Percentiles rank a stretch among this genome's conserved stretches.
Conservation (phyloP, 495 filamentous ascomycete species). For the Barbatosphaeria neglecta region DNA sequence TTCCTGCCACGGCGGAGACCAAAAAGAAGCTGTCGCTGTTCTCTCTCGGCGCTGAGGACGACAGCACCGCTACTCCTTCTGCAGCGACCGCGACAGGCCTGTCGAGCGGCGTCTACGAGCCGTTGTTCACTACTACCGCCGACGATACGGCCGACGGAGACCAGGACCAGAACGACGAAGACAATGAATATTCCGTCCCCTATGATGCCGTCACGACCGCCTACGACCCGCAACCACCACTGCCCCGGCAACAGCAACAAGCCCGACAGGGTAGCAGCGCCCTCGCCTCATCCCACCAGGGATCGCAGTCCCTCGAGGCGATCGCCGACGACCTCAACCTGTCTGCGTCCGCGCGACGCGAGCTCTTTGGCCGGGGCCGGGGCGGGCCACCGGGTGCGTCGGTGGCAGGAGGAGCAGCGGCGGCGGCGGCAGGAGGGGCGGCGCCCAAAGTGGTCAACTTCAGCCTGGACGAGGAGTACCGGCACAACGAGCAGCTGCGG, state of each 20-base stretch:
- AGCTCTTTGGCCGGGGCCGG: conserved; percentile 63
- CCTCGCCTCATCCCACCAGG: conserved; percentile 1
- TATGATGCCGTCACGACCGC: conserved; percentile 21
- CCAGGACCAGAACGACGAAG: background rate
- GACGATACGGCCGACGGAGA: background rate
- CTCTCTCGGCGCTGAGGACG: conserved; percentile 26
- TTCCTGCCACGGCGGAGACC: too few species aligned
- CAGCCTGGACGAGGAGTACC: conserved; percentile 79
- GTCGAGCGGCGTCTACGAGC: conserved; percentile 24
- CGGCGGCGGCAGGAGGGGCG: conserved; percentile 16
- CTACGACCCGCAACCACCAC: conserved; percentile 13
- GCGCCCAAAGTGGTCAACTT: conserved; percentile 55
- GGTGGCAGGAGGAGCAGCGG: conserved; percentile 17
- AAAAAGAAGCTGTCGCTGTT: conserved; percentile 36
- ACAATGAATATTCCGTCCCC: conserved; percentile 8
- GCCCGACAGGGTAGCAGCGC: too few species aligned
- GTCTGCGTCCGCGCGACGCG: conserved; percentile 57
- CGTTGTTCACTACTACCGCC: conserved; percentile 27
- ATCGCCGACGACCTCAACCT: conserved; percentile 68
- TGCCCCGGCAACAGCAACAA: conserved; percentile 9
- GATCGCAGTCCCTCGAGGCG: conserved; percentile 41
- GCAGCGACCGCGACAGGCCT: conserved; percentile 2
- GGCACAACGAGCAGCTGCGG: conserved; percentile 63
- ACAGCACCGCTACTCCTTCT: background rate
- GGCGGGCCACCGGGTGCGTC: conserved; percentile 19